phyloP scores from a whole-genome alignment of 441 rosid species.

The Pelargonium cotyledonis region DNA sequence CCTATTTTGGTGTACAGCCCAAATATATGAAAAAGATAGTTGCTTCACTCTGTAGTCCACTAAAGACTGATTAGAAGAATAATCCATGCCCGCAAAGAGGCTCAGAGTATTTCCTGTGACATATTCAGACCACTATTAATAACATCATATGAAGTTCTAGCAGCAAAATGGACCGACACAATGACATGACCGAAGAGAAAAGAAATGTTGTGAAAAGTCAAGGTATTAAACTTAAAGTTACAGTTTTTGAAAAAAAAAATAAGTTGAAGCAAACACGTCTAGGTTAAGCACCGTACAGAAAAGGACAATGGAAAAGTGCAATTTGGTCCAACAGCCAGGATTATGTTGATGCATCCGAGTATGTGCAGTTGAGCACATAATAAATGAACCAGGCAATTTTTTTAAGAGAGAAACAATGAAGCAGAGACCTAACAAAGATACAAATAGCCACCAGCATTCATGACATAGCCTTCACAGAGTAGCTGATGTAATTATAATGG shows the following conservation, averaged over 20 bases:
- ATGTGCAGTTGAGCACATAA: background rate
- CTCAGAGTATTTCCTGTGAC: slow-evolving; percentile 59
- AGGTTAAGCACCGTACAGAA: background rate
- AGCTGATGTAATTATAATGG: background rate
- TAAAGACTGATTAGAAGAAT: slow-evolving; percentile 39
- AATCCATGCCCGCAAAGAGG: slow-evolving; percentile 60
- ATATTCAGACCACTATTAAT: slow-evolving; percentile 20
- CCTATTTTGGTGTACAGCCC: slow-evolving; percentile 83
- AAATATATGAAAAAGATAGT: slow-evolving; percentile 63
- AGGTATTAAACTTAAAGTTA: background rate
- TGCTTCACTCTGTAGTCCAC: slow-evolving; percentile 81
- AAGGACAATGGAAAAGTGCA: background rate
- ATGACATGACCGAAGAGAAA: slow-evolving; percentile 7
- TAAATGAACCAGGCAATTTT: background rate
- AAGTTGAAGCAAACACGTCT: background rate
- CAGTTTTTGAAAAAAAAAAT: background rate
- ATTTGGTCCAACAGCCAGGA: slow-evolving; percentile 4
- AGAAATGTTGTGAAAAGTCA: slow-evolving; percentile 3
- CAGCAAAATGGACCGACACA: slow-evolving; percentile 13
- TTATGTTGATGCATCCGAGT: background rate
- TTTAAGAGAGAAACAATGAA: background rate
- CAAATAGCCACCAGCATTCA: slow-evolving; percentile 2
- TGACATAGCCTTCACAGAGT: background rate
- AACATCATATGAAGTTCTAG: slow-evolving; percentile 15
- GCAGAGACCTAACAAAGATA: background rate